Base-by-base conservation (phyloP, 495 filamentous ascomycete species). In the Cudoniella acicularis region DNA sequence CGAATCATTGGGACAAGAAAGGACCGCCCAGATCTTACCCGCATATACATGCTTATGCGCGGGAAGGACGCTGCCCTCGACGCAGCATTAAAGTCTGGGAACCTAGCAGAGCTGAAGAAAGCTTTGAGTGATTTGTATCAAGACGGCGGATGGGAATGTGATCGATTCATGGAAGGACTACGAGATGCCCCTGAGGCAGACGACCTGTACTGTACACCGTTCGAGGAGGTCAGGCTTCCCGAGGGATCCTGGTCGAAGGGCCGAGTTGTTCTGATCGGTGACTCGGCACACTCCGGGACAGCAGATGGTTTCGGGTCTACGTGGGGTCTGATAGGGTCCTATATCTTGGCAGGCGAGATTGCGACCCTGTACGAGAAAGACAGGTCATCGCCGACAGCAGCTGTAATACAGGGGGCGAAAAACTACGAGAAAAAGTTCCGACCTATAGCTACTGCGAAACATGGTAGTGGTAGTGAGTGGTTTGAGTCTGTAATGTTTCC, bases 261-360 rank as follows among this genome's bases (percentile, higher is more conserved):
- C 13, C 43, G 43, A 17, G 43, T 47, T n/a, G n/a, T 21, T 8
- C n/a, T 47, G 43, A 9, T 47, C 8, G 43, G 43, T n/a, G 43
- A 47, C 43, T 8, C 43, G 6, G 43, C 43, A 4, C 17, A 4
- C 75, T 75, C 9, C 11, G 9, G 6, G 9, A 6, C 70, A 0
- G 67, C 83, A 3, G 79, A 79, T 11, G 79, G 81, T 1, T 71
- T 80, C 65, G 81, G 80, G 0, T 81, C 79, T 0, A 73, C 72
- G 0, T 62, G 57, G 17, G 66, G 67, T 11, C 57, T 84, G 0
- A 70, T 75, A 8, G 80, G 81, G 3, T 74, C 79, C 0, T 84
- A 82, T 56, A 51, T 81, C 2, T 70, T 83, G 0, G 81, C 81
- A 1, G 80, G 79, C 11, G 80, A 83, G 62, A 74, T 85, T 42